Evolutionary conservation across 495 filamentous ascomycete genomes (phyloP).

Genomic region (Penicillium dipodomyicola): DNA sequence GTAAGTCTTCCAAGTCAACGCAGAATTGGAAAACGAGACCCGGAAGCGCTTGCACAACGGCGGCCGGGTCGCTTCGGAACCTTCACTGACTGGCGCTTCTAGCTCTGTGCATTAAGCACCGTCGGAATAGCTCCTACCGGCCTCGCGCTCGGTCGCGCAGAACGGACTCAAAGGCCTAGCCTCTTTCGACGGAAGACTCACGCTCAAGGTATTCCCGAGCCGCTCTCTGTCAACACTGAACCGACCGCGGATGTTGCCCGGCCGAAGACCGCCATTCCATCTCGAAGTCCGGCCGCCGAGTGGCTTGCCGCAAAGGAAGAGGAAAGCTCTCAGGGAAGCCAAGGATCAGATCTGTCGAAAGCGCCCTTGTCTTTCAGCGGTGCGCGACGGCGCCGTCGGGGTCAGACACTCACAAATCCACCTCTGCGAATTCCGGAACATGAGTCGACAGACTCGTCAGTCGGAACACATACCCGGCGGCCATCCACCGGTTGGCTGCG

Average conservation of each 20-base stretch:
- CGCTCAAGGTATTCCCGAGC: conserved; percentile 22
- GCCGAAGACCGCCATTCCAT: conserved; percentile 26
- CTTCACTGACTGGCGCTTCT: conserved; percentile 13
- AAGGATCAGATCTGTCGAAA: conserved; percentile 23
- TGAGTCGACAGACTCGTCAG: conserved; percentile 31
- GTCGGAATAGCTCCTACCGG: conserved; percentile 65
- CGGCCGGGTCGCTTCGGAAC: neutral
- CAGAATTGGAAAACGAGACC: neutral
- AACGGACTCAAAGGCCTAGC: conserved; percentile 34
- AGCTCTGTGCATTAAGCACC: conserved; percentile 72
- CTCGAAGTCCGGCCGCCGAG: conserved; percentile 17
- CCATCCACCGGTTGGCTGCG: conserved; percentile 71
- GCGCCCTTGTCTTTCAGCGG: conserved; percentile 55
- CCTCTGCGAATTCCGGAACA: conserved; percentile 32
- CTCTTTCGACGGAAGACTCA: conserved; percentile 32
- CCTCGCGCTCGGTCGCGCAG: conserved; percentile 60
- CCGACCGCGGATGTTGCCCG: conserved; percentile 26
- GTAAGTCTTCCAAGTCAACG: conserved; percentile 27
- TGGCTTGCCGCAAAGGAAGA: conserved; percentile 13
- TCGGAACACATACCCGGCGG: conserved; percentile 45
- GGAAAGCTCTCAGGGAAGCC: conserved; percentile 11
- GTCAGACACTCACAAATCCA: conserved; percentile 41
- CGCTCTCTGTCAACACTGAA: conserved; percentile 15
- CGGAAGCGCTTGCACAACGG: neutral
- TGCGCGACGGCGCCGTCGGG: conserved; percentile 41